Conservation (phyloP, 2,329 filamentous ascomycete genomes). For the Fusarium udum region DNA sequence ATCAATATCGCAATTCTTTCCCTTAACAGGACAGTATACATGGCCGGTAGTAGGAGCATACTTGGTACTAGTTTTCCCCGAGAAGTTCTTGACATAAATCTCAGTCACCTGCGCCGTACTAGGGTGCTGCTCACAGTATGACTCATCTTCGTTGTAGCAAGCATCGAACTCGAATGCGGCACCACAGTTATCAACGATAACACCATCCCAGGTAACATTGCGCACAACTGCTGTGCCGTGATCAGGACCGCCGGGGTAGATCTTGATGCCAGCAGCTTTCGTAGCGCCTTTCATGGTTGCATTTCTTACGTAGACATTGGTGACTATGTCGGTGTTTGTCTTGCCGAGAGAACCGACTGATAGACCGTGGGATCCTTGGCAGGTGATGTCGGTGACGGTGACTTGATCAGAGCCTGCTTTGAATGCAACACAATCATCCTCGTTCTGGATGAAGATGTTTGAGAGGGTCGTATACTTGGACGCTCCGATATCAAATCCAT, state of each 20-base stretch:
- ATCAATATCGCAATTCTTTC: neutral
- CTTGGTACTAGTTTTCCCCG: neutral
- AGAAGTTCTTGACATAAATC: neutral
- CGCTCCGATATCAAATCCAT: neutral
- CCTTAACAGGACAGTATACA: neutral
- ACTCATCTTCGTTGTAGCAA: neutral
- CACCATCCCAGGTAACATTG: neutral
- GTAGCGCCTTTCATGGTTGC: neutral
- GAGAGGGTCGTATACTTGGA: neutral
- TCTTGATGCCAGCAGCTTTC: neutral
- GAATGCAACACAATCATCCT: neutral
- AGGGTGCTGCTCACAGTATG: neutral
- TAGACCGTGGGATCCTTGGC: neutral
- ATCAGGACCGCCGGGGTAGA: neutral
- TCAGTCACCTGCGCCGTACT: neutral
- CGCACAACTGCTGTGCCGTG: neutral
- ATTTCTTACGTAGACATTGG: neutral
- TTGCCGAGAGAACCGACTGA: neutral
- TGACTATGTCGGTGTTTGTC: neutral
- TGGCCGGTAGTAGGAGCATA: neutral
- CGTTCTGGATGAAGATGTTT: neutral
- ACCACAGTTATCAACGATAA: neutral
- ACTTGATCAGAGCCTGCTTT: neutral
- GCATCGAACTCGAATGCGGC: neutral
- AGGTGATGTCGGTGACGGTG: neutral